Evolutionary conservation across 2,329 filamentous ascomycete species (phyloP).

Genomic region (Nigrograna mackinnonii): DNA sequence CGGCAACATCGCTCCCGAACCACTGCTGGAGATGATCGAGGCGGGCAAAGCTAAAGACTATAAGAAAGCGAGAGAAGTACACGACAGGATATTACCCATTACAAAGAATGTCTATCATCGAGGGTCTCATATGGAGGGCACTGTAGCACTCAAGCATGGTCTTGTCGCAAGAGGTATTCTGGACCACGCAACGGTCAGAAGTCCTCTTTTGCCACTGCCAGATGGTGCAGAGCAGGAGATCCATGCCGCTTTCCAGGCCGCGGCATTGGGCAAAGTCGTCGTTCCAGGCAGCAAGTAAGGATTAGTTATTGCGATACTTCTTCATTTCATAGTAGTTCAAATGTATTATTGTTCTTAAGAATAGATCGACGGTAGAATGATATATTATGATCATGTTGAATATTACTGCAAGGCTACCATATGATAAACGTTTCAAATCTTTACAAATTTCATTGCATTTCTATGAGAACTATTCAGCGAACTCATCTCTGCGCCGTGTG

Average conservation of each 20-base stretch:
- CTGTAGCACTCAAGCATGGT: conserved; percentile 55
- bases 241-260: conserved; percentile 42
- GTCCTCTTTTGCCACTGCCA: conserved; percentile 49
- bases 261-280: conserved; percentile 39
- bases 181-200: conserved; percentile 55
- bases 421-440: too few species aligned
- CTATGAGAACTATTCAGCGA: too few species aligned
- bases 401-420: too few species aligned
- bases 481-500: too few species aligned
- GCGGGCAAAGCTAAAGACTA: conserved; percentile 57
- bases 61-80: conserved; percentile 51
- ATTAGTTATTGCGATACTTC: too few species aligned
- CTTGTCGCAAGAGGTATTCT: conserved; percentile 56
- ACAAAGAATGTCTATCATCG: conserved; percentile 60
- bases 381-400: too few species aligned
- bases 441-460: too few species aligned
- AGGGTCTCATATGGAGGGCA: conserved; percentile 60
- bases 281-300: too few species aligned
- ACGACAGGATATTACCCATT: conserved; percentile 55
- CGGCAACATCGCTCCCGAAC: conserved; percentile 57
- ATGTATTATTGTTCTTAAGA: too few species aligned
- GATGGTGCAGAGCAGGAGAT: conserved; percentile 50
- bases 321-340: too few species aligned
- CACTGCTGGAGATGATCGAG: conserved; percentile 53
- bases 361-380: too few species aligned